A percentile compares a stretch with the other conserved stretches of the same genome.
These are phyloP conservation scores for Barbarea vulgaris DNA, from an alignment of 345 rosid species.

Conservation along the genomic window DNA sequence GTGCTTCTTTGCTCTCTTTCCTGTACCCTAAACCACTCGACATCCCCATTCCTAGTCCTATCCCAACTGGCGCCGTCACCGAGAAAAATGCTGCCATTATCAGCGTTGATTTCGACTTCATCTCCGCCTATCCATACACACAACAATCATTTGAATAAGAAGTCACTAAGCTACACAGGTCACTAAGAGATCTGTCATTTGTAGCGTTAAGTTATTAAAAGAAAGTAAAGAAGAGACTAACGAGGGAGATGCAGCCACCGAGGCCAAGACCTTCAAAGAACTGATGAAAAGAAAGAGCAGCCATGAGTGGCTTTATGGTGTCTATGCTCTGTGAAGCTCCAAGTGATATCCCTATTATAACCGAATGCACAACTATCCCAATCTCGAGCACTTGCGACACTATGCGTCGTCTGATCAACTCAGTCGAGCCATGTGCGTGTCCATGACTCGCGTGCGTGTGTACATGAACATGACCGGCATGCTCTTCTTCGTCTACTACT, in stretches of 20 bases:
- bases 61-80: constrained; percentile 64
- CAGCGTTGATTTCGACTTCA: constrained; percentile 48
- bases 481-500: constrained; percentile 49
- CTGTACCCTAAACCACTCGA: constrained; percentile 46
- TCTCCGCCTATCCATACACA: constrained; percentile 47
- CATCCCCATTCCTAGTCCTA: constrained; percentile 63
- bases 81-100: constrained; percentile 78
- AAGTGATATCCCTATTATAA: constrained; percentile 67
- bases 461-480: constrained; percentile 58
- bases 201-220: neutral
- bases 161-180: neutral
- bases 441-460: constrained; percentile 70
- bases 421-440: constrained; percentile 63
- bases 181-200: neutral
- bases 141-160: too few species aligned
- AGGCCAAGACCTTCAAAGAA: constrained; percentile 85
- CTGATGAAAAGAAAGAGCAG: constrained; percentile 75
- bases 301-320: constrained; percentile 65
- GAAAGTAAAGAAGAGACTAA: neutral
- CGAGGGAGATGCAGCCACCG: constrained; percentile 77
- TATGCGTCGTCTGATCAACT: constrained; percentile 52
- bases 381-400: constrained; percentile 68
- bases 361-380: constrained; percentile 75
- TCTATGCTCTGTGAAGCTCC: constrained; percentile 58
- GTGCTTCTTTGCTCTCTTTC: constrained; percentile 51